Evolutionary conservation across 805 yeast species (phyloP), one percentile per base, ranked within the genome.

Genomic region (Ascoidea asiatica): DNA sequence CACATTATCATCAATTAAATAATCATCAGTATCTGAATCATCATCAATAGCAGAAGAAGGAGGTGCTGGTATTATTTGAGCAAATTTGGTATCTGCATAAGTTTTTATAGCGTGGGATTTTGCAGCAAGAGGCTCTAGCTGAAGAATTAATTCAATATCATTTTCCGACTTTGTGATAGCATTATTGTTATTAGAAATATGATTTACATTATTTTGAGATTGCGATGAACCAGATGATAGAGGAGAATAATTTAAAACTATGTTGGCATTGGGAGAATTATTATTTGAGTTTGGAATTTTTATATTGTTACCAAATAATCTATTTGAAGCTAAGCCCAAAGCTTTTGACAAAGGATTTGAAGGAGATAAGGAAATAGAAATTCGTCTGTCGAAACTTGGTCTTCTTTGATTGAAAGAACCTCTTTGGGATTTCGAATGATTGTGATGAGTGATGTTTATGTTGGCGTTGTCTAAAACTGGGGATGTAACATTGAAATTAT

Each of bases 261-360:
- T 21, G 40, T 17, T 19, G 21, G 5, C 13, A 11, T 7, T 7
- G n/a, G 39, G 39, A 21, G 18, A 39, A 15, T 20, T 20, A n/a
- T 17, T 38, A 19, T 39, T 39, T 17, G 41, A 39, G 5, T 37
- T 22, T 7, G 37, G 19, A 19, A 38, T 2, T 11, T 46, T 41
- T 8, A 54, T 45, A 22, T 49, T 49, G 36, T 49, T 61, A 8
- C 95, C 95, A 63, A 89, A 88, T 35, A 90, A 65, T 50, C 95
- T 74, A 43, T 88, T 83, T 0, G 95, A 82, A 0, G 97, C 95
- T 59, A 86, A 72, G 5, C 86, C 85, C 44, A 90, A 65, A 0
- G 97, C 97, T 53, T 81, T 81, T 1, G 89, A 81, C 46, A 92
- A 71, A 0, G 97, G 96, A 60, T 80, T 86, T 0, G 95, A 77